phyloP scores from a whole-genome alignment of 2,329 filamentous ascomycete genomes.

The Monosporascus sp. region DNA sequence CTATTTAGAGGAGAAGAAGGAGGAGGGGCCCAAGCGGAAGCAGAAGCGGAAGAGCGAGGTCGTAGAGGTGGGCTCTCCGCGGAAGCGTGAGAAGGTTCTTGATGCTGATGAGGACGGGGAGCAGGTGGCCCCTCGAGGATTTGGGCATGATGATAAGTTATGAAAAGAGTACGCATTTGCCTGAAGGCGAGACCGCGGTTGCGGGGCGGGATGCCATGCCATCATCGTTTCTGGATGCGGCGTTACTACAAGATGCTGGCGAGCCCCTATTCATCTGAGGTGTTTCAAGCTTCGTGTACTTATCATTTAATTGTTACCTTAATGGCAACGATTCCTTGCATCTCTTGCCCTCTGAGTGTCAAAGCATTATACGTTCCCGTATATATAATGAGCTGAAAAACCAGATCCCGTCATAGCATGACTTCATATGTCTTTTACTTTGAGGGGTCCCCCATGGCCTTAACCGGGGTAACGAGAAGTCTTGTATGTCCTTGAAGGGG shows the following conservation, averaged over 20 bases:
- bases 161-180: not conserved
- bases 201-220: not conserved
- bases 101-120: not conserved
- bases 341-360: no score
- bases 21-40: not conserved
- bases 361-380: no score
- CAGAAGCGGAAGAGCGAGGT: not conserved
- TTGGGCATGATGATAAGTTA: not conserved
- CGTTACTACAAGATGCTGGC: not conserved
- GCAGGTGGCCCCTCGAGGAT: not conserved
- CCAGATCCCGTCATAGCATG: no score
- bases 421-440: no score
- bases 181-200: not conserved
- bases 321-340: no score
- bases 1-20: not conserved
- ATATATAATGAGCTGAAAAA: no score
- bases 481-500: no score
- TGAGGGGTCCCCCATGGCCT: no score
- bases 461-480: no score
- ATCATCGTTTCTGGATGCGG: not conserved
- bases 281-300: no score
- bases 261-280: not conserved
- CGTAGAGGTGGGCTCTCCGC: not conserved
- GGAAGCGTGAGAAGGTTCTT: not conserved
- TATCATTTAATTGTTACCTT: no score